Conservation (phyloP, 1,284 basidiomycete genomes). For the Pisolithus thermaeus region DNA sequence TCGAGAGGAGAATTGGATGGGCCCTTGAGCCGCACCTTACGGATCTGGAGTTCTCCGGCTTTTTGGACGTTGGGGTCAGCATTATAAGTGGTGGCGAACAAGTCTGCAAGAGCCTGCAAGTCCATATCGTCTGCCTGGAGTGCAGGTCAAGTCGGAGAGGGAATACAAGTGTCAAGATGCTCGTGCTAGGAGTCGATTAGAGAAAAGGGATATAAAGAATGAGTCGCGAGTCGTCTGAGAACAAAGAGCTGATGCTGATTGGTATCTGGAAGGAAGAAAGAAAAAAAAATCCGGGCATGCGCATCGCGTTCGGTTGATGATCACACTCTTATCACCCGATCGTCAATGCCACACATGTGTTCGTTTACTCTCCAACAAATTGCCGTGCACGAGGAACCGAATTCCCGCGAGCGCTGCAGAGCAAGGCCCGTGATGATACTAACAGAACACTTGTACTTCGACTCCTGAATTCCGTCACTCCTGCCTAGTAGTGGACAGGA, state of each 20-base stretch:
- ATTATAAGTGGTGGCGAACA: constrained; percentile 75
- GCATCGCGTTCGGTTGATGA: constrained; percentile 15
- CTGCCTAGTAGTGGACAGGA: too few species aligned
- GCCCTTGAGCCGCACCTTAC: constrained; percentile 49
- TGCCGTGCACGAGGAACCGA: too few species aligned
- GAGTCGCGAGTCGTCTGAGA: background rate
- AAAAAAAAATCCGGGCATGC: constrained; percentile 8
- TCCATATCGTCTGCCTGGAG: constrained; percentile 48
- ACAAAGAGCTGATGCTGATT: too few species aligned
- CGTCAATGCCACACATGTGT: too few species aligned
- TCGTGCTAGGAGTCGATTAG: background rate
- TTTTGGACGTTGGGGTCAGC: constrained; percentile 83
- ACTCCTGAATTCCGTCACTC: too few species aligned
- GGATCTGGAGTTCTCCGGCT: constrained; percentile 75
- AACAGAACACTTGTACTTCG: too few species aligned
- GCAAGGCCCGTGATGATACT: too few species aligned
- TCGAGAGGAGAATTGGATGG: constrained; percentile 1
- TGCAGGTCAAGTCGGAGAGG: background rate
- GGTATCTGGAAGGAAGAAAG: constrained; percentile 5
- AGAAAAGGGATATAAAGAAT: background rate
- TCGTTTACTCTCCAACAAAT: too few species aligned
- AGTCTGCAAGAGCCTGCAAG: constrained; percentile 65
- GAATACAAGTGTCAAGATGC: background rate
- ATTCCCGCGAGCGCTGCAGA: too few species aligned
- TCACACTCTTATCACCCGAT: constrained; percentile 7